Percentiles rank a stretch among this genome's conserved stretches.
Evolutionary conservation across 2,329 filamentous ascomycete species (phyloP).

Genomic region (Fusarium fracticaudum): DNA sequence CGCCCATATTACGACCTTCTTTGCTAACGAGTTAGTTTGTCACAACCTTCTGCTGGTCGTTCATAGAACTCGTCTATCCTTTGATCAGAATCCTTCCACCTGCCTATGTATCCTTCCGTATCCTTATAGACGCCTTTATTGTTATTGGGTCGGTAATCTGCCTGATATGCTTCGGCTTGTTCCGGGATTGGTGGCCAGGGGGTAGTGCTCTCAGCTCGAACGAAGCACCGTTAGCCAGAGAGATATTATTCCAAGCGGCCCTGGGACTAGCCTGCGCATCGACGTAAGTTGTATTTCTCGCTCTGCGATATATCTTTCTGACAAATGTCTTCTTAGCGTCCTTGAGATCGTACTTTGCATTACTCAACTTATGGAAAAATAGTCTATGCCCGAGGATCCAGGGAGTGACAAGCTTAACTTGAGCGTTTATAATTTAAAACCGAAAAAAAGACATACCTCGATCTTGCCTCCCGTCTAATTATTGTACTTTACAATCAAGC

Average conservation of each 20-base stretch:
- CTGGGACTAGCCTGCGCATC: not conserved
- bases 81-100: not conserved
- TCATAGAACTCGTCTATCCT: not conserved
- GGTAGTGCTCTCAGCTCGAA: not conserved
- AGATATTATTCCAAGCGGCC: not conserved
- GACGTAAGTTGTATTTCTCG: not conserved
- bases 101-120: not conserved
- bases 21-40: not conserved
- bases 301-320: no score
- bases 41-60: not conserved
- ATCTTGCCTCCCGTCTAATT: no score
- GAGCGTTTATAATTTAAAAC: no score
- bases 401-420: no score
- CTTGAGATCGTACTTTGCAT: not conserved
- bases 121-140: not conserved
- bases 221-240: not conserved
- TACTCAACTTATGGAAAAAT: not conserved
- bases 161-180: not conserved
- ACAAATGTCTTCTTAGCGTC: not conserved
- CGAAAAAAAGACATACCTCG: no score
- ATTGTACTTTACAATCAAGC: no score
- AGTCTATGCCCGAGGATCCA: no score
- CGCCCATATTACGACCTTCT: no score
- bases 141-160: not conserved
- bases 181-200: not conserved